phyloP scores from a whole-genome alignment of 225 moss, liverwort and hornwort species.

The Bryum argenteum region DNA sequence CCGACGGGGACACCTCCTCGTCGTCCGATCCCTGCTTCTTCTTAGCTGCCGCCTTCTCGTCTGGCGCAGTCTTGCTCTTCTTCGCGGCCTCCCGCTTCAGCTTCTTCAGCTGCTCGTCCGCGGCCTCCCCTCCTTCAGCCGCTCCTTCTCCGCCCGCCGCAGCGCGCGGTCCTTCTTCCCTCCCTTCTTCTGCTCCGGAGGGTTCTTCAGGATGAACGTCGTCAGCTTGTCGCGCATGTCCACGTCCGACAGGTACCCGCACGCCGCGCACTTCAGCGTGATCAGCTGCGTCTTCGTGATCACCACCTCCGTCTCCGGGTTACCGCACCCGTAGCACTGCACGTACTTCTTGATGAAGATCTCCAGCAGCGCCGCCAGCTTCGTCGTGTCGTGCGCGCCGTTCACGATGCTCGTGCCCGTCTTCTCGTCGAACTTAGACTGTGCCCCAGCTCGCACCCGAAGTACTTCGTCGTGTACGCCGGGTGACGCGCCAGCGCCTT shows the following conservation, averaged over 20 bases:
- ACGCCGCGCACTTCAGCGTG: constrained; percentile 92
- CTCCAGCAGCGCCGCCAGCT: constrained; percentile 87
- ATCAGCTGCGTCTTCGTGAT: constrained; percentile 96
- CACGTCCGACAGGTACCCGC: constrained; percentile 90
- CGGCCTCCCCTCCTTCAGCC: constrained; percentile 90
- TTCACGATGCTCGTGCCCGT: constrained; percentile 99
- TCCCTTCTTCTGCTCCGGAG: constrained; percentile 94
- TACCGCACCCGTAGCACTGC: constrained; percentile 98
- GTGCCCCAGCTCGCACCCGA: constrained; percentile 94
- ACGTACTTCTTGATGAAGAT: constrained; percentile 99
- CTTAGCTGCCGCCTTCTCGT: constrained; percentile 53
- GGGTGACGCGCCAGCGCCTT: constrained; percentile 96
- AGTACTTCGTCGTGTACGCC: constrained; percentile 97
- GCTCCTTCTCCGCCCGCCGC: constrained; percentile 94
- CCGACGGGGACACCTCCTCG: constrained; percentile 61
- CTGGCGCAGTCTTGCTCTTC: constrained; percentile 64
- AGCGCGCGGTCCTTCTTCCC: constrained; percentile 89
- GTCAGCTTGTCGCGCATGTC: constrained; percentile 99
- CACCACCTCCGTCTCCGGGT: constrained; percentile 91
- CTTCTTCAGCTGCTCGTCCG: constrained; percentile 76
- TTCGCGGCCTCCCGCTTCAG: constrained; percentile 78
- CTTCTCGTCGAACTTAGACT: constrained; percentile 95
- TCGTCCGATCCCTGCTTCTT: constrained; percentile 88
- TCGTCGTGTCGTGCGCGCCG: constrained; percentile 92
- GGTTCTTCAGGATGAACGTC: constrained; percentile 97